Base-by-base conservation (phyloP, 352 stramenopile genomes). In the Phytophthora meadii region DNA sequence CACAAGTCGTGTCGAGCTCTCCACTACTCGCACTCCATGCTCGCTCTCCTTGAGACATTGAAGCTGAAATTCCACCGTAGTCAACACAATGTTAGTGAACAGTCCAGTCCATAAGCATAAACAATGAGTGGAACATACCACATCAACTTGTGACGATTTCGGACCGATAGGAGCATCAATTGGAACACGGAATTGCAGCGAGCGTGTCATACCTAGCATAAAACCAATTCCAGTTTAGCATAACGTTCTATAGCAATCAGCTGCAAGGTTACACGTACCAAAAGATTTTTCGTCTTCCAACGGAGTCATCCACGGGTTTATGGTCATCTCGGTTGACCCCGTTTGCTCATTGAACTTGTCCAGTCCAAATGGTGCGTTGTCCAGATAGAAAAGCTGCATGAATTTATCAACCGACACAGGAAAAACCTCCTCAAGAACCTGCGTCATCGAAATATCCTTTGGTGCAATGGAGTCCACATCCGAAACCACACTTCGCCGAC, bases 151-250 rank as follows among this genome's bases (percentile, higher is more conserved):
- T 5, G 88, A 92, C 14, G 84, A 92, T 36, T 92, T 93, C 5
- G 88, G 88, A 2, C 88, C 88, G 25, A 95, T 92, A 3, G 88
- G 86, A 27, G 88, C 84, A 32, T 93, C 86, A 4, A 95, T 77
- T 6, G 88, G 88, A 8, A 91, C 72, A 19, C 84, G 81, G 27
- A 94, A 94, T 60, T 86, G 82, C n/a, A 90, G 50, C 19, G 82
- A 86, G 4, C 88, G 81, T 15, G 80, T 92, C 61, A 76, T 77
- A 0, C 80, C 84, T 79, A 65, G 48, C n/a, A 24, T 15, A 17
- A 46, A 41, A 36, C 30, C 30, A 36, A 10, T 11, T 4, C 8
- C 9, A 3, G 2, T 8, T 36, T 36, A 36, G 30, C 30, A 14
- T n/a, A 36, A 11, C 36, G 30, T 32, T 48, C 3, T 41, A 14